Evolutionary conservation across 2,329 filamentous ascomycete species (phyloP).

Genomic region (Dactylellina drechsleri): DNA sequence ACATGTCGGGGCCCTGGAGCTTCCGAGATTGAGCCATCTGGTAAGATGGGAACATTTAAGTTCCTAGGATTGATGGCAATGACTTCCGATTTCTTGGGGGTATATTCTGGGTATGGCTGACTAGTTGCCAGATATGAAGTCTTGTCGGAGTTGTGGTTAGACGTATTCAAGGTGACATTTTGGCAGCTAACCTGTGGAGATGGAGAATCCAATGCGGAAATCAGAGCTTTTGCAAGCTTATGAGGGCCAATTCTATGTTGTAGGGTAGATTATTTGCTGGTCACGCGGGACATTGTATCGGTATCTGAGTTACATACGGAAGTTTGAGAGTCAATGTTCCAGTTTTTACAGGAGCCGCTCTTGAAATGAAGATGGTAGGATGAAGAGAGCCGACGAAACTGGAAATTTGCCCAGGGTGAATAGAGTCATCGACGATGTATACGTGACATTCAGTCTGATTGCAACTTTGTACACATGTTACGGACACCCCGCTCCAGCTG

Average conservation of each 20-base stretch:
- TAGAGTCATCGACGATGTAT: constrained; percentile 19
- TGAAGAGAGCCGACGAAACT: background rate
- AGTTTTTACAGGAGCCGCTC: background rate
- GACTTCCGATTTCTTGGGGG: background rate
- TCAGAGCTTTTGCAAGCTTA: constrained; percentile 2
- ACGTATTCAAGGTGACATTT: background rate
- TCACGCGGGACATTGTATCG: background rate
- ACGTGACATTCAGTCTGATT: constrained; percentile 4
- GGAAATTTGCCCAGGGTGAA: background rate
- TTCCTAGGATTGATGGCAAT: background rate
- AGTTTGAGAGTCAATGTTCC: background rate
- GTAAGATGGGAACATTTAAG: constrained; percentile 1
- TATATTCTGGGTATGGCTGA: background rate
- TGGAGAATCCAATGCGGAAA: constrained; percentile 5
- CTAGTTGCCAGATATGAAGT: background rate
- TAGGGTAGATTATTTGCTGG: background rate
- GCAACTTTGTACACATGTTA: background rate
- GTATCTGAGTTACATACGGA: constrained; percentile 17
- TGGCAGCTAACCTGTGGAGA: background rate
- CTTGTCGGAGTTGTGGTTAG: background rate
- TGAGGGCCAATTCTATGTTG: constrained; percentile 5
- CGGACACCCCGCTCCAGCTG: constrained; percentile 4
- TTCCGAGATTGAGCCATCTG: background rate
- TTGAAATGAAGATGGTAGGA: constrained; percentile 5
- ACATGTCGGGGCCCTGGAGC: background rate